Conservation (phyloP, 257 asterid species). For the Solanum corneliomulleri region DNA sequence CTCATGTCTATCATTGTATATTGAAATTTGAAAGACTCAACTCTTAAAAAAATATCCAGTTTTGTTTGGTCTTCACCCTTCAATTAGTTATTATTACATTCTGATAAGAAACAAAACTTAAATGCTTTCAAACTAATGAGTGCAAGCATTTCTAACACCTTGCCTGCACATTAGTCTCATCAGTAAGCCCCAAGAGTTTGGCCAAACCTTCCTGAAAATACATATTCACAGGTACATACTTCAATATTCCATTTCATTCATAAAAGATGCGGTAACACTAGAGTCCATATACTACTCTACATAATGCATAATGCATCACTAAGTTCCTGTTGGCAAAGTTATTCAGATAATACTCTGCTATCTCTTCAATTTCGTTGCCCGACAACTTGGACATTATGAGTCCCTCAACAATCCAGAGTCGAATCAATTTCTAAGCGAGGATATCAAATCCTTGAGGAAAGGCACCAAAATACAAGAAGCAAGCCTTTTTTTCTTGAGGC, state of each 20-base stretch:
- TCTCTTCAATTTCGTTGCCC: not conserved
- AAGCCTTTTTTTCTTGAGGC: not conserved
- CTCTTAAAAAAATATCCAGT: no score
- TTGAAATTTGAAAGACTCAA: no score
- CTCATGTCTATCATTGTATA: no score
- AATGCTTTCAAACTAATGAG: no score
- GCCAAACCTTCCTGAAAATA: constrained; percentile 84
- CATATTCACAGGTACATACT: not conserved
- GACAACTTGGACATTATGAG: not conserved
- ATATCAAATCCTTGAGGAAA: constrained; percentile 10
- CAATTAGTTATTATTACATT: no score
- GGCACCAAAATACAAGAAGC: constrained; percentile 15
- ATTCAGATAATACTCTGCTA: constrained; percentile 4
- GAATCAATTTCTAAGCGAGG: not conserved
- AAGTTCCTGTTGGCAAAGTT: constrained; percentile 5
- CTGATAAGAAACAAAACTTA: no score
- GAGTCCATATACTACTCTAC: no score
- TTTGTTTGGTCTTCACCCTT: no score
- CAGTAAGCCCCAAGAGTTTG: constrained; percentile 89
- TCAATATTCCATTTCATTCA: not conserved
- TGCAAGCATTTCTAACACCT: not conserved
- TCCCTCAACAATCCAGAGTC: constrained; percentile 11
- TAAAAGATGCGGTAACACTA: no score
- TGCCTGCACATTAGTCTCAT: constrained; percentile 96
- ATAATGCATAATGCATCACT: not conserved